Conservation (phyloP, 768 basidiomycete species). For the Pleurotus djamor region DNA sequence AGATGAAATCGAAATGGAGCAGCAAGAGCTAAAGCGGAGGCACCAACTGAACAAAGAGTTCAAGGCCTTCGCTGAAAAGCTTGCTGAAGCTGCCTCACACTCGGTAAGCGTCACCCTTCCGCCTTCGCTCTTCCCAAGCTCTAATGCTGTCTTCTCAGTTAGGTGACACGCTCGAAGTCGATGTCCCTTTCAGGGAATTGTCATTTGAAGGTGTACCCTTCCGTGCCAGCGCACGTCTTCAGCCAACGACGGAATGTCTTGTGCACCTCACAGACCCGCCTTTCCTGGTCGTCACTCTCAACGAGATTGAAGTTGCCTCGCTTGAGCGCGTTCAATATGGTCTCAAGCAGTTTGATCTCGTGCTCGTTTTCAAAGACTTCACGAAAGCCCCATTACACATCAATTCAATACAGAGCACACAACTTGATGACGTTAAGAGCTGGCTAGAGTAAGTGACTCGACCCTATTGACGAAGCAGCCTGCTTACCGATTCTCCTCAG, state of each 20-base stretch:
- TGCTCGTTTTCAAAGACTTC: slow-evolving; percentile 97
- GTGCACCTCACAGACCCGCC: slow-evolving; percentile 95
- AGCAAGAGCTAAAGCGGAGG: slow-evolving; percentile 90
- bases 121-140: neutral
- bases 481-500: slow-evolving; percentile 35
- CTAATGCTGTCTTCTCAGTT: slow-evolving; percentile 26
- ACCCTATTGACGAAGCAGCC: neutral
- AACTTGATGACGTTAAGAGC: slow-evolving; percentile 97
- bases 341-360: slow-evolving; percentile 94
- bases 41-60: slow-evolving; percentile 93
- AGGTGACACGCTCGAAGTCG: slow-evolving; percentile 87
- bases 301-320: slow-evolving; percentile 95
- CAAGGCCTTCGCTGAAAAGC: slow-evolving; percentile 88
- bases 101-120: slow-evolving; percentile 49
- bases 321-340: slow-evolving; percentile 96
- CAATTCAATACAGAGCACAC: slow-evolving; percentile 89
- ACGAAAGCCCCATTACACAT: slow-evolving; percentile 90
- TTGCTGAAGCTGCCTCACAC: slow-evolving; percentile 77
- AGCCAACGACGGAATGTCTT: slow-evolving; percentile 96
- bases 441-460: slow-evolving; percentile 85
- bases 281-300: slow-evolving; percentile 92
- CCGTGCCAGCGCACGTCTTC: slow-evolving; percentile 90
- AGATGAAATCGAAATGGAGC: slow-evolving; percentile 98
- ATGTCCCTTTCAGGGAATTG: slow-evolving; percentile 95
- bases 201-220: slow-evolving; percentile 97